Percentiles rank a stretch among this genome's conserved stretches.
Evolutionary conservation across 164 flowering plant species (phyloP).

Genomic region (Tetrastigma voinierianum): DNA sequence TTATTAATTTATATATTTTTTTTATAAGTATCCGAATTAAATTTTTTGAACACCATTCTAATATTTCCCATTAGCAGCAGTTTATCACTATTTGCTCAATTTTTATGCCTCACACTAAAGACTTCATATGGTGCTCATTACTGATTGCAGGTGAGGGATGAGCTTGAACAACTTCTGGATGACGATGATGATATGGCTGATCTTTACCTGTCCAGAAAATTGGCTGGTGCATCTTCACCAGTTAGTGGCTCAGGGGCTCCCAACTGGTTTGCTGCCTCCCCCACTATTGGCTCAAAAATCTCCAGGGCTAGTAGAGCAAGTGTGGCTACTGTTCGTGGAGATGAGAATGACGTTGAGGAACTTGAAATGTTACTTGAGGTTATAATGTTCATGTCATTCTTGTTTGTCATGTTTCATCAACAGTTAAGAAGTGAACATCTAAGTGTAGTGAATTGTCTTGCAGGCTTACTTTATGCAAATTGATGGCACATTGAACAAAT

Average conservation of each 20-base stretch:
- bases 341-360: slow-evolving; percentile 92
- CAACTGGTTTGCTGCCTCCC: slow-evolving; percentile 74
- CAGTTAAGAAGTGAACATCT: neutral
- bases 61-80: too few relatives aligned
- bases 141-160: slow-evolving; percentile 77
- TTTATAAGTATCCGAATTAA: too few relatives aligned
- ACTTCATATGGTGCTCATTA: slow-evolving; percentile 1
- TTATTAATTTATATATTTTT: too few relatives aligned
- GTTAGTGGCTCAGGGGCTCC: slow-evolving; percentile 59
- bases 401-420: slow-evolving; percentile 8
- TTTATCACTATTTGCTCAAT: too few relatives aligned
- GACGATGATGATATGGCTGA: slow-evolving; percentile 99
- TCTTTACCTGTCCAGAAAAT: slow-evolving; percentile 83
- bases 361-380: slow-evolving; percentile 98
- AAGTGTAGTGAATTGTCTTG: slow-evolving; percentile 16
- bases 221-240: slow-evolving; percentile 61
- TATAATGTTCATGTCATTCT: slow-evolving; percentile 5
- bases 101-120: neutral
- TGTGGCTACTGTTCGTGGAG: slow-evolving; percentile 64
- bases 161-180: slow-evolving; percentile 92
- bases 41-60: too few relatives aligned
- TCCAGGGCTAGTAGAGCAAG: slow-evolving; percentile 85
- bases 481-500: slow-evolving; percentile 88
- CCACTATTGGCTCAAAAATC: slow-evolving; percentile 69
- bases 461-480: slow-evolving; percentile 99